Base-by-base conservation (phyloP, 208 protist species). In the Crithidia fasciculata region DNA sequence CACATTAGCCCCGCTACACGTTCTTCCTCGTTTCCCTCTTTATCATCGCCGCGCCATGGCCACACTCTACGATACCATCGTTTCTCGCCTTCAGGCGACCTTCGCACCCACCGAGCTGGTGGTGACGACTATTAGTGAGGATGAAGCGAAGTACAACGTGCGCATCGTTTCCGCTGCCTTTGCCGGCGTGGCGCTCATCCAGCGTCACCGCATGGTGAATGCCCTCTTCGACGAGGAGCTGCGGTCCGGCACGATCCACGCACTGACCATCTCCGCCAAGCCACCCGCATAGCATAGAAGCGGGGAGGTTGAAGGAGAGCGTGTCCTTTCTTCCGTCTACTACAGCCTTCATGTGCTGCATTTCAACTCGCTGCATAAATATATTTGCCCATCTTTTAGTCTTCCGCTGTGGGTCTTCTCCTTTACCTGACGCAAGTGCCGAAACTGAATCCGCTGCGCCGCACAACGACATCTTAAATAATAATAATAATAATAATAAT, bases 141-240 rank as follows among this genome's bases (percentile, higher is more conserved):
- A 80, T 5, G 78, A 89, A 49, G 78, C 67, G 8, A 93, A 93
- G 79, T 94, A 92, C 67, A 82, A 81, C 44, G 82, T 94, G n/a
- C 52, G 56, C 18, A 81, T 94, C 55, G 69, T 88, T 1, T 88
- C 88, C 8, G 41, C 69, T 7, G 81, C 65, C 9, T 95, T 95
- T 60, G 76, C 80, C 7, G 82, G 72, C 41, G 60, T 91, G 10
- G 43, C 87, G 13, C 81, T 95, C 43, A 55, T 95, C 15, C 79
- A 93, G 50, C 80, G 90, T 13, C 90, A 95, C 64, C 80, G 87
- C 50, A 86, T 87, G 74, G 82, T 95, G 43, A 92, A 92, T 69
- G 75, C 84, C 36, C 55, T 95, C 41, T 95, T 95, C 68, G 81
- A 87, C 45, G 78, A 91, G 43, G 85, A 93, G 68, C 76, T 95